These are phyloP conservation scores for Candida maltosa DNA, from an alignment of 805 yeast genomes.

Conservation along the genomic window DNA sequence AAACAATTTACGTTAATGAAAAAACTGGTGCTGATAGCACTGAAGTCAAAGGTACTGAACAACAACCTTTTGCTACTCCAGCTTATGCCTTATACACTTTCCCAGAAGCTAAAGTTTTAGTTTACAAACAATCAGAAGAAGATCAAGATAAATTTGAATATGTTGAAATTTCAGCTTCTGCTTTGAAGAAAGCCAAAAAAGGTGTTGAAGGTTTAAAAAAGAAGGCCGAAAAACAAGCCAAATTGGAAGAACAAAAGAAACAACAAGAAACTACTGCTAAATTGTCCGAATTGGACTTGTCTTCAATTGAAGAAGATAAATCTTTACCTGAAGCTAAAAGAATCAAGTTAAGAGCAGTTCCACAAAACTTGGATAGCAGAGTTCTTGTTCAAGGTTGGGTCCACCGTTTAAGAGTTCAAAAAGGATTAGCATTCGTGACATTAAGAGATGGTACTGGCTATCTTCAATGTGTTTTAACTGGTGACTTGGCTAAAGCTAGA, in stretches of 20 bases:
- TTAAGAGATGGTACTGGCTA: slow-evolving; percentile 94
- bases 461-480: slow-evolving; percentile 82
- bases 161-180: slow-evolving; percentile 81
- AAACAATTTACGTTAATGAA: slow-evolving; percentile 69
- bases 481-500: slow-evolving; percentile 89
- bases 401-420: slow-evolving; percentile 89
- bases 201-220: slow-evolving; percentile 91
- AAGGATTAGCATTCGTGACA: slow-evolving; percentile 86
- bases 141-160: slow-evolving; percentile 52
- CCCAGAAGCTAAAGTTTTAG: slow-evolving; percentile 55
- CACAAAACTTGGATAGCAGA: slow-evolving; percentile 60
- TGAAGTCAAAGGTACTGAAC: slow-evolving; percentile 60
- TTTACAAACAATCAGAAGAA: slow-evolving; percentile 55
- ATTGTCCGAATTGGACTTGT: slow-evolving; percentile 71
- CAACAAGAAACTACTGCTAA: slow-evolving; percentile 63
- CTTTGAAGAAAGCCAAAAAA: slow-evolving; percentile 92
- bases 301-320: slow-evolving; percentile 68
- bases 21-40: slow-evolving; percentile 62
- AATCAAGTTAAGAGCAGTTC: slow-evolving; percentile 60
- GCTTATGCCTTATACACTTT: slow-evolving; percentile 69
- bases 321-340: slow-evolving; percentile 67
- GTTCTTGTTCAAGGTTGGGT: slow-evolving; percentile 90
- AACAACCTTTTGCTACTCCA: slow-evolving; percentile 72
- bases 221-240: slow-evolving; percentile 66
- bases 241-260: slow-evolving; percentile 55